Evolutionary conservation across 1,284 basidiomycete species (phyloP), one percentile per base, ranked within the genome.

Genomic region (Rhodotorula sp.): DNA sequence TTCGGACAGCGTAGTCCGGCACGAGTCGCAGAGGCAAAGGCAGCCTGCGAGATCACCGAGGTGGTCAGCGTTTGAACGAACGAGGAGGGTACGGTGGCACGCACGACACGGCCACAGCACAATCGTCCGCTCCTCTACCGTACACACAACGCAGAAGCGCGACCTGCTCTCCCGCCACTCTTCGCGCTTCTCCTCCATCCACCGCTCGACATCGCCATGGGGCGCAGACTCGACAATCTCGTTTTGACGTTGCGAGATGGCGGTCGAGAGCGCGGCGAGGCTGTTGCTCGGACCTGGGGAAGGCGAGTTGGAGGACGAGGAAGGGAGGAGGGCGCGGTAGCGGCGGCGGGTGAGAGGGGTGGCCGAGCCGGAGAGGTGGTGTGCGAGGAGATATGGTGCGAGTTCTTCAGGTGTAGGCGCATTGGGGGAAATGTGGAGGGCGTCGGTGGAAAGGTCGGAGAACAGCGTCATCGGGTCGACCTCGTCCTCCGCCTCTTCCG

Each of bases 81-180:
- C 3, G 7, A 28, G 11, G 52, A 4, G 56, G 28, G 18, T 2
- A 53, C 22, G 28, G 30, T 31, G 9, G 24, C 24, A 64, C 71
- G 46, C 46, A 73, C 72, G 69, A 40, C 72, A 73, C 1, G 72
- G 72, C 72, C 72, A 73, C n/a, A 68, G 44, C 9, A 73, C 68
- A 22, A 73, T 31, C 1, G 37, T 59, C 22, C 72, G 26, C 40
- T 71, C 69, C 57, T 73, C 69, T 22, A 70, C 72, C 28, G 61
- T 61, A 48, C 72, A 73, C 28, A 73, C 72, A 30, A 73, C 72
- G 58, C 72, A 73, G 47, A 64, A 71, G 47, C 54, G 7, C 18
- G 56, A 53, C 22, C 64, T 28, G 11, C 53, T 59, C 13, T 71
- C 66, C 7, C 70, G 11, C 57, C 67, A 65, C 30, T 64, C 59